Evolutionary conservation across 1,284 basidiomycete genomes (phyloP).

Genomic region (Phellinidium pouzarii): DNA sequence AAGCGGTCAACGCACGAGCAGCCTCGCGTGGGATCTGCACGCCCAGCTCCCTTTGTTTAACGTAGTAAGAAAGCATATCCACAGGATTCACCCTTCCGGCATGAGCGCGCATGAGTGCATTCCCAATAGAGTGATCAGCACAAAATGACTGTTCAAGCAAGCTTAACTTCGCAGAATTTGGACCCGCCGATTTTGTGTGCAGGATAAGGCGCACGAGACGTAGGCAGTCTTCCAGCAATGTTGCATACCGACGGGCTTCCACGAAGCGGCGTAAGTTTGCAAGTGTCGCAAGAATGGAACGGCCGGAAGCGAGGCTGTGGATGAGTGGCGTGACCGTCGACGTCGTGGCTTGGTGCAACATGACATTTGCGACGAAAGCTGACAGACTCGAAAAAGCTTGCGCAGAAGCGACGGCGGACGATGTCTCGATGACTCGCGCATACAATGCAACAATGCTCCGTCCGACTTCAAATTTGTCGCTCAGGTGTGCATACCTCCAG

Average conservation of each 20-base stretch:
- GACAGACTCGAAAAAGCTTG: constrained; percentile 53
- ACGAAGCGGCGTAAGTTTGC: constrained; percentile 56
- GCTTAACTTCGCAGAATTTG: constrained; percentile 39
- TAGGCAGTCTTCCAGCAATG: constrained; percentile 61
- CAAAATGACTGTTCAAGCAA: constrained; percentile 73
- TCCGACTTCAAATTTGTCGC: constrained; percentile 78
- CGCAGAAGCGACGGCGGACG: constrained; percentile 44
- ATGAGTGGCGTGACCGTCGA: constrained; percentile 74
- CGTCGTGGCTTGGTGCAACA: constrained; percentile 64
- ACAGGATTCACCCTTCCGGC: constrained; percentile 56
- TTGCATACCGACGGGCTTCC: constrained; percentile 64
- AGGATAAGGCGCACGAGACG: constrained; percentile 55
- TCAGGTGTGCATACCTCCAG: constrained; percentile 76
- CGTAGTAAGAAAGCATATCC: constrained; percentile 60
- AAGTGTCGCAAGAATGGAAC: constrained; percentile 51
- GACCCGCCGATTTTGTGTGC: constrained; percentile 49
- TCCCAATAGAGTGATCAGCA: constrained; percentile 46
- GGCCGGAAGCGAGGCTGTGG: constrained; percentile 55
- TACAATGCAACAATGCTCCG: constrained; percentile 61
- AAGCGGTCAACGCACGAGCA: constrained; percentile 55
- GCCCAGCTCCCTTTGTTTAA: constrained; percentile 57
- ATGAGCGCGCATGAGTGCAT: constrained; percentile 39
- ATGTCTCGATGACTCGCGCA: constrained; percentile 56
- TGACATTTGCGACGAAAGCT: constrained; percentile 55
- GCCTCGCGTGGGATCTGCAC: constrained; percentile 54